A percentile compares a stretch with the other conserved stretches of the same genome.
Conservation (phyloP, 1,284 basidiomycete genomes). For the Grifola frondosa region DNA sequence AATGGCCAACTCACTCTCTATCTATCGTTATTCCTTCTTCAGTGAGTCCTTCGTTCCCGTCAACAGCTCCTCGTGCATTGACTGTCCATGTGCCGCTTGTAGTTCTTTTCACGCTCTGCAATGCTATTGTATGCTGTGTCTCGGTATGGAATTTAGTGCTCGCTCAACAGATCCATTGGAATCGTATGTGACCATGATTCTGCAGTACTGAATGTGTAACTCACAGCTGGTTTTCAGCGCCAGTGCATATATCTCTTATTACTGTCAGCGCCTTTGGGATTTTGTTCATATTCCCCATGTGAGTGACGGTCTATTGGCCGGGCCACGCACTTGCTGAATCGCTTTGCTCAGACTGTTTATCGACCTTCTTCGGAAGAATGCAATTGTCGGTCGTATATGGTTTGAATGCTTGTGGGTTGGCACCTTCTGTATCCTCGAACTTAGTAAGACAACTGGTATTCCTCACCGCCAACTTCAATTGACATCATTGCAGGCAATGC, state of each 20-base stretch:
- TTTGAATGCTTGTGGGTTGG: constrained; percentile 67
- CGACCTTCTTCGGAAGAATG: constrained; percentile 53
- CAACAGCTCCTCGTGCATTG: background rate
- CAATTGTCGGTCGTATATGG: constrained; percentile 63
- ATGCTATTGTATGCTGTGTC: constrained; percentile 62
- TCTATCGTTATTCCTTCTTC: constrained; percentile 32
- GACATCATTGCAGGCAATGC: constrained; percentile 43
- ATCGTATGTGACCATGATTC: constrained; percentile 33
- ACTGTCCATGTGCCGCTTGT: background rate
- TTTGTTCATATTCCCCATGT: constrained; percentile 60
- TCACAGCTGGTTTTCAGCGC: constrained; percentile 31
- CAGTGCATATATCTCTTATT: constrained; percentile 60
- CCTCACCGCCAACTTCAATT: background rate
- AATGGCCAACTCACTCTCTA: constrained; percentile 29
- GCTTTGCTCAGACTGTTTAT: constrained; percentile 51
- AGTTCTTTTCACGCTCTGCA: constrained; percentile 65
- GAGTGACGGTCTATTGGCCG: constrained; percentile 24
- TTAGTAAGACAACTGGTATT: constrained; percentile 45
- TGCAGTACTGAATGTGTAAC: background rate
- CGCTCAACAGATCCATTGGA: constrained; percentile 32
- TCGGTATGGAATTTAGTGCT: constrained; percentile 70
- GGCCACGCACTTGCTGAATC: background rate
- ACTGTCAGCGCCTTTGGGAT: constrained; percentile 62
- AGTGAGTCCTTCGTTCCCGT: constrained; percentile 22
- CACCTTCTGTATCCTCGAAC: constrained; percentile 55